Evolutionary conservation across 2,329 filamentous ascomycete genomes (phyloP).

Genomic region (Aspergillus amoenus): DNA sequence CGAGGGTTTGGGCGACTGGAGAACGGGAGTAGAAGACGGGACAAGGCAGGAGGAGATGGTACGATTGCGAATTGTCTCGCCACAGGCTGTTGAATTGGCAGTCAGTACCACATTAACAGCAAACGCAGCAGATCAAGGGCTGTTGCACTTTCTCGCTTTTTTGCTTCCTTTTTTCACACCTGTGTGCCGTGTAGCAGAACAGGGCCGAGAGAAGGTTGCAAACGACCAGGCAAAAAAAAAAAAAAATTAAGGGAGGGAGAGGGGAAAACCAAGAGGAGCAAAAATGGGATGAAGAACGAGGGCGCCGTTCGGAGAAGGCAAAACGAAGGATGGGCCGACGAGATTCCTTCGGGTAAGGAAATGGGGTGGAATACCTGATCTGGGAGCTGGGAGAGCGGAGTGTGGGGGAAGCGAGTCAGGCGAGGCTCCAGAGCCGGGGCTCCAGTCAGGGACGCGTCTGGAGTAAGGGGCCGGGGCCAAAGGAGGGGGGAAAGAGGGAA

Average conservation of each 20-base stretch:
- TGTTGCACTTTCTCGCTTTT: neutral
- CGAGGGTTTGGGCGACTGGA: slow-evolving; percentile 11
- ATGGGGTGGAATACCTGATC: slow-evolving; percentile 10
- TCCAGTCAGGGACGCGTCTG: slow-evolving; percentile 28
- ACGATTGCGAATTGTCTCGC: neutral
- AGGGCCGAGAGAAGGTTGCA: slow-evolving; percentile 4
- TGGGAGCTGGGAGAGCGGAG: slow-evolving; percentile 26
- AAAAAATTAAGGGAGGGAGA: neutral
- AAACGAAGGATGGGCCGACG: neutral
- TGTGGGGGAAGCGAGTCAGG: slow-evolving; percentile 31
- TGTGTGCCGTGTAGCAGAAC: slow-evolving; percentile 6
- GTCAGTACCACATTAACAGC: slow-evolving; percentile 11
- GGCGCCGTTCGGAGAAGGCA: neutral
- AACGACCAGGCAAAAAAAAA: neutral
- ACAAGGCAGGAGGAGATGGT: slow-evolving; percentile 8
- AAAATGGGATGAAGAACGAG: neutral
- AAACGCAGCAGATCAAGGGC: neutral
- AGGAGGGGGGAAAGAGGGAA: slow-evolving; percentile 9
- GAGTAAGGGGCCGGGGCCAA: slow-evolving; percentile 6
- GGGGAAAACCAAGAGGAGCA: neutral
- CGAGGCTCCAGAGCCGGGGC: slow-evolving; percentile 27
- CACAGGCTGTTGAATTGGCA: slow-evolving; percentile 3
- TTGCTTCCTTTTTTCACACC: neutral
- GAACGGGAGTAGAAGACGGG: slow-evolving; percentile 1
- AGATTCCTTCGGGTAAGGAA: neutral